These are phyloP conservation scores for Madurella fahalii DNA, from an alignment of 2,329 filamentous ascomycete species.

Conservation along the genomic window DNA sequence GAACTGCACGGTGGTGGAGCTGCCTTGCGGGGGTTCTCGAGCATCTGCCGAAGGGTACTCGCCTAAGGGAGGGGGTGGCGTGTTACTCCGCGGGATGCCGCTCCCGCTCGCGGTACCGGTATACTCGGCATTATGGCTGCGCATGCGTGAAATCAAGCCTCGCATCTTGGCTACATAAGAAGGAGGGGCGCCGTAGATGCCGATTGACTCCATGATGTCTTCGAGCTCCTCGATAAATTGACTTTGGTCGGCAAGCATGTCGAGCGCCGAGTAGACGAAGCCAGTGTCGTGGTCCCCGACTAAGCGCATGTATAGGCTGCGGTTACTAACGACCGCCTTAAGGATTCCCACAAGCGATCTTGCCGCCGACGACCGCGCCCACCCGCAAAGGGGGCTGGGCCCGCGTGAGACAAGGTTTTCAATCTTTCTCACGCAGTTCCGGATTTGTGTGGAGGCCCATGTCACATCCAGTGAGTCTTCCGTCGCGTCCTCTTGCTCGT, in stretches of 20 bases:
- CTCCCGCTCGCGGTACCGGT: background rate
- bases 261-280: conserved; percentile 45
- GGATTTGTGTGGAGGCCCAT: conserved; percentile 49
- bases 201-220: conserved; percentile 30
- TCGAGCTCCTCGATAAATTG: conserved; percentile 40
- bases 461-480: conserved; percentile 38
- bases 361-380: conserved; percentile 44
- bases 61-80: conserved; percentile 6
- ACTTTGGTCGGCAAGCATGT: conserved; percentile 41
- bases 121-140: conserved; percentile 17
- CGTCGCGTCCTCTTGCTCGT: conserved; percentile 14
- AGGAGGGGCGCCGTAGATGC: conserved; percentile 24
- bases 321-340: conserved; percentile 39
- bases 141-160: conserved; percentile 28
- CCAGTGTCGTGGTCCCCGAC: conserved; percentile 41
- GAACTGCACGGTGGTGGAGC: conserved; percentile 12
- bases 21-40: background rate
- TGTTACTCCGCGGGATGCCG: conserved; percentile 13
- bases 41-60: background rate
- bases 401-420: conserved; percentile 36
- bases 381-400: conserved; percentile 34
- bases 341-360: conserved; percentile 47
- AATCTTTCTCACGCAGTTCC: conserved; percentile 41
- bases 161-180: conserved; percentile 31
- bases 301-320: conserved; percentile 47